Percentiles rank a stretch among this genome's conserved stretches.
phyloP scores from a whole-genome alignment of 2,329 filamentous ascomycete genomes.

The Didymella glomerata region DNA sequence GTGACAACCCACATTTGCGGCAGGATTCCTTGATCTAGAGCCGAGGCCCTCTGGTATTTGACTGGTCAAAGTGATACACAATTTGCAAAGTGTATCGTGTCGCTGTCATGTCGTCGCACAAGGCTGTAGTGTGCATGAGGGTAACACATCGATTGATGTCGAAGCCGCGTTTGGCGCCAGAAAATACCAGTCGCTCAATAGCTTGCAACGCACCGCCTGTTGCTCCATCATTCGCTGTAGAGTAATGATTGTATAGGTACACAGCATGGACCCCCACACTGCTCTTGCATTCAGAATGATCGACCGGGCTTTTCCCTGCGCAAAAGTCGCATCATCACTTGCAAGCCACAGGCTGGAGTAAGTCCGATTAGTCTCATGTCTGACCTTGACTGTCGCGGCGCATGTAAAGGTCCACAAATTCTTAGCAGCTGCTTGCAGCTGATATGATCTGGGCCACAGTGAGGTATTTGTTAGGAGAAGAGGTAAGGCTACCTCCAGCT shows the following conservation, averaged over 20 bases:
- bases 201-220: background rate
- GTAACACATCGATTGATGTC: background rate
- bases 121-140: background rate
- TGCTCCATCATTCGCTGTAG: background rate
- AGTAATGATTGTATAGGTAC: background rate
- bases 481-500: background rate
- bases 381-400: background rate
- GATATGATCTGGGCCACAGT: background rate
- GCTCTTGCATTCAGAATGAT: background rate
- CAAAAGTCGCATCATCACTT: background rate
- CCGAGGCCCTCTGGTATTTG: background rate
- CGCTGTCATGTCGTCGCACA: conserved; percentile 1
- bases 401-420: background rate
- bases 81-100: background rate
- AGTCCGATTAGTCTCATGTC: background rate
- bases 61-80: background rate
- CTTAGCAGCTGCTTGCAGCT: background rate
- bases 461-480: background rate
- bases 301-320: conserved; percentile 4
- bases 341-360: background rate
- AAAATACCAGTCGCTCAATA: background rate
- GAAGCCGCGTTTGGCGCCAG: conserved; percentile 9
- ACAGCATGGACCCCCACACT: background rate
- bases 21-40: conserved; percentile 15
- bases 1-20: conserved; percentile 26